These are phyloP conservation scores for Eucalyptus leucophloia DNA, from an alignment of 345 rosid species.

Conservation along the genomic window DNA sequence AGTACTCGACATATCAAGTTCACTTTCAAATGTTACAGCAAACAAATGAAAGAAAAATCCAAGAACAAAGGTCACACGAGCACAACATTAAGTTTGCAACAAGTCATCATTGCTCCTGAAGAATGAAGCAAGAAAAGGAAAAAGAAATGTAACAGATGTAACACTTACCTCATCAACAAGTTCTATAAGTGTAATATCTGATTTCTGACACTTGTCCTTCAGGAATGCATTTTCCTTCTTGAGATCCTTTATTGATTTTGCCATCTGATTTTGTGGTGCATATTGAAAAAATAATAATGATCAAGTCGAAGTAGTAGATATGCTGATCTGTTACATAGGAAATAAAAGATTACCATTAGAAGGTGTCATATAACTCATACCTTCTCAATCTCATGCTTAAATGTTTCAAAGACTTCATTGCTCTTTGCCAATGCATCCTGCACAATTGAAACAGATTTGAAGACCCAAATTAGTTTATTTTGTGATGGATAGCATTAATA, in stretches of 20 bases:
- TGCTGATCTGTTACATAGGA: background rate
- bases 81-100: background rate
- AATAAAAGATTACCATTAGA: background rate
- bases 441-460: slow-evolving; percentile 2
- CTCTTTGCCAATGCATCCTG: slow-evolving; percentile 94
- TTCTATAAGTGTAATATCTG: slow-evolving; percentile 62
- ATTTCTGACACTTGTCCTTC: slow-evolving; percentile 81
- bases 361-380: slow-evolving; percentile 9
- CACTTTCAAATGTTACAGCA: background rate
- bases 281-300: background rate
- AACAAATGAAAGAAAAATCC: background rate
- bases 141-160: background rate
- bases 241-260: slow-evolving; percentile 79
- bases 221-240: slow-evolving; percentile 76
- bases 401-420: slow-evolving; percentile 90
- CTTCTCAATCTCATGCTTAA: slow-evolving; percentile 91
- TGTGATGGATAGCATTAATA: background rate
- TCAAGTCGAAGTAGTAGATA: background rate
- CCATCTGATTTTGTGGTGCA: slow-evolving; percentile 38
- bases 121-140: background rate
- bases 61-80: background rate
- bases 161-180: slow-evolving; percentile 79
- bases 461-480: background rate
- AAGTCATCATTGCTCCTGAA: background rate
- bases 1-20: background rate